Base-by-base conservation (phyloP, 345 rosid species). In the Alliaria petiolata region DNA sequence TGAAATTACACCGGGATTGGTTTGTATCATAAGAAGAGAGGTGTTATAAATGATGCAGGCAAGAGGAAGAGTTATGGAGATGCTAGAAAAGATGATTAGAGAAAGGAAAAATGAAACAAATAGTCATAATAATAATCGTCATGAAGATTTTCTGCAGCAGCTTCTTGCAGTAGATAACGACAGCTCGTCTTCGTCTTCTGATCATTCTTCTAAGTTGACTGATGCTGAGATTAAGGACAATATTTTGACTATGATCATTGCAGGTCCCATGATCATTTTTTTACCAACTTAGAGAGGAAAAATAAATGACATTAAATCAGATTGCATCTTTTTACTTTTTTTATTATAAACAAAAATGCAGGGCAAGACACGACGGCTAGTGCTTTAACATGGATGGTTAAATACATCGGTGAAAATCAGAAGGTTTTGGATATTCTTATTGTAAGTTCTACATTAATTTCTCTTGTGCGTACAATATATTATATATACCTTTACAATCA, bases 351-450 rank as follows among this genome's bases (percentile, higher is more conserved):
- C 22, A 17, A 28, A 42, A 51, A 17, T 64, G 49, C 76, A 89
- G 93, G 96, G 8, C 95, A 92, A 62, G 98, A 92, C 65, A 92
- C 98, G 25, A 87, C 93, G 20, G 95, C 96, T 6, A 92, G 95
- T 84, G 95, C 98, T 42, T 78, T 92, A 35, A 81, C 98, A 35
- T 89, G 98, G 98, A 92, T 88, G 96, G 85, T 88, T 31, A 92
- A 92, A 80, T 89, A 85, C 80, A 74, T 89, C 33, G 84, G 89
- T 10, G 98, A 89, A 57, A 85, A 92, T 50, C 78, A 76, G 65
- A 65, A 75, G 58, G 85, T 78, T 52, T 56, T 86, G 22, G 79
- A 82, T 12, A 16, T 67, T 25, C 84, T 92, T 39, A 71, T 54
- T 71, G 96, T 85, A 80, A 74, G 82, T 71, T 45, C 31, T n/a